phyloP scores from a whole-genome alignment of 179 eudicot genomes.

The Dionaea muscipula region DNA sequence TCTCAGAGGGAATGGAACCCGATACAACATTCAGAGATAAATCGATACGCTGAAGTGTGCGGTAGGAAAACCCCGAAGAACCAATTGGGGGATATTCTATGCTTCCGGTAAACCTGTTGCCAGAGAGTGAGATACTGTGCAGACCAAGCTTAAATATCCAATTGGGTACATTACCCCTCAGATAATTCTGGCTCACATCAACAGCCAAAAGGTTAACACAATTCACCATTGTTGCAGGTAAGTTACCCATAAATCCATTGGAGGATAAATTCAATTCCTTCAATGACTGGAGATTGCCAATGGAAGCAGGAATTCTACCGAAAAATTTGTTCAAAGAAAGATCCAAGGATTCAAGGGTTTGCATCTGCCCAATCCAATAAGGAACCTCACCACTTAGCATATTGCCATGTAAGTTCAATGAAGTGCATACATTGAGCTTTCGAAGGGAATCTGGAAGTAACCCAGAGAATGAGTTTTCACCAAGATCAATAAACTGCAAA shows the following conservation, averaged over 20 bases:
- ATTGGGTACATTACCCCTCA: conserved; percentile 50
- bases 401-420: conserved; percentile 39
- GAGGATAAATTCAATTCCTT: conserved; percentile 46
- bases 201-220: conserved; percentile 34
- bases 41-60: conserved; percentile 40
- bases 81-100: conserved; percentile 20
- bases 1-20: conserved; percentile 38
- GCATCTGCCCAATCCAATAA: conserved; percentile 64
- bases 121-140: conserved; percentile 32
- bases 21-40: conserved; percentile 50
- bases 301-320: conserved; percentile 38
- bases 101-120: conserved; percentile 41
- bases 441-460: conserved; percentile 49
- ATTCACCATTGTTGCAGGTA: conserved; percentile 49
- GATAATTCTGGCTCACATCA: conserved; percentile 49
- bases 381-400: conserved; percentile 49
- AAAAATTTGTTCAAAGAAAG: conserved; percentile 52
- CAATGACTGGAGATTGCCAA: conserved; percentile 46
- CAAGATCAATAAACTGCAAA: conserved; percentile 44
- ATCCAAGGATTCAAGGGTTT: conserved; percentile 54
- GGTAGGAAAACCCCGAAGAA: conserved; percentile 24
- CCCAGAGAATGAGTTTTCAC: conserved; percentile 53
- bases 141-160: conserved; percentile 59
- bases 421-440: conserved; percentile 42
- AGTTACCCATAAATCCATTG: conserved; percentile 42